A percentile compares a stretch with the other conserved stretches of the same genome.
Evolutionary conservation across 345 rosid species (phyloP).

Genomic region (Draba incana): DNA sequence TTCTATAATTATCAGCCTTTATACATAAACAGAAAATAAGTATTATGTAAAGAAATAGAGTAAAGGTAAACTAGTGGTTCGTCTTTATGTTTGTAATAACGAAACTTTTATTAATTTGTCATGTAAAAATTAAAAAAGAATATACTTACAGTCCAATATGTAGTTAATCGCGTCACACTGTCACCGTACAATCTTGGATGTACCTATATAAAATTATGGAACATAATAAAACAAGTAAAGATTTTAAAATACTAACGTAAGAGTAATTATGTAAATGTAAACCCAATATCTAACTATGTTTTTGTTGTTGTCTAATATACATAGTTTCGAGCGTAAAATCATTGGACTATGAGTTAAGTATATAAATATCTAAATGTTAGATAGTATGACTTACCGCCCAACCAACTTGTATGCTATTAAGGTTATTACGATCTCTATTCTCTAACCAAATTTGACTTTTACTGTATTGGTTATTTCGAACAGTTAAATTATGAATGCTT

Average conservation of each 20-base stretch:
- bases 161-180: conserved; percentile 26
- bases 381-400: conserved; percentile 24
- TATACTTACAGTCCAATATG: conserved; percentile 37
- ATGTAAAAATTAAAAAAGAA: not conserved
- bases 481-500: conserved; percentile 12
- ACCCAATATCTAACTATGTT: no score
- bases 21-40: not conserved
- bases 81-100: no score
- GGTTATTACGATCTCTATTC: conserved; percentile 18
- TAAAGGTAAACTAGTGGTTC: not conserved
- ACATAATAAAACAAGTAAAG: not conserved
- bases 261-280: no score
- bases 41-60: not conserved
- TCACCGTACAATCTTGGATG: conserved; percentile 32
- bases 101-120: not conserved
- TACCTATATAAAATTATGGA: conserved; percentile 4
- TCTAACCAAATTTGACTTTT: conserved; percentile 35
- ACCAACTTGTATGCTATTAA: conserved; percentile 30
- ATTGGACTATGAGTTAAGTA: no score
- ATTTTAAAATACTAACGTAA: no score
- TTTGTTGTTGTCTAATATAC: no score
- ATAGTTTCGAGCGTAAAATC: no score
- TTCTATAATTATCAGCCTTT: conserved; percentile 20
- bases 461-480: not conserved
- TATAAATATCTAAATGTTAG: not conserved